Evolutionary conservation across 164 flowering plant species (phyloP), one percentile per base, ranked within the genome.

Genomic region (Macadamia integrifolia): DNA sequence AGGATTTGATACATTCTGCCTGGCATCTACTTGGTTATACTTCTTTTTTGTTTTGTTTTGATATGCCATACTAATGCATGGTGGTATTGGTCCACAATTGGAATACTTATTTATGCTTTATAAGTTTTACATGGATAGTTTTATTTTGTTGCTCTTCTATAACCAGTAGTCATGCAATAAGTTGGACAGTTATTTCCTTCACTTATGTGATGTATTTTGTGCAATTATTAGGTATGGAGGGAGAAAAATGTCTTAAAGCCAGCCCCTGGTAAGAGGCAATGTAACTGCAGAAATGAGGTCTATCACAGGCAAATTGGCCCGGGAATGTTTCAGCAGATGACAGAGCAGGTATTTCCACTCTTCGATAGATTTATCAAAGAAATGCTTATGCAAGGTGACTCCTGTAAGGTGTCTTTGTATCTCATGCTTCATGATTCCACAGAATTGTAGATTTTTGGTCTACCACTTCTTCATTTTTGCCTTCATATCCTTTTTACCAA

Each of bases 291-390:
- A 77, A 92, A 95, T 77, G 99, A 95, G 78, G 93, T 95, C 75
- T 89, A 92, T 77, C 99, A 95, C 81, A 85, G 78, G 79, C 98
- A 95, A 84, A 91, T 92, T 72, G 99, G 95, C 67, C 98, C 97
- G 9, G 98, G 97, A 65, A 92, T 95, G 99, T 92, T 86, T 78
- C 99, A 95, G 80, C 99, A 95, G 83, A 88, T 92, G 86, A 92
- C 98, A 40, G 95, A 94, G 80, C 92, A 89, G 94, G 98, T 93
- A 79, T 10, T 40, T n/a, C 18, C 1, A 17, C 23, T 50, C 31
- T 32, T 46, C 10, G 40, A 48, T 58, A 29, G 9, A 46, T n/a
- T 62, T 44, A 55, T 35, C 12, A 14, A 13, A 31, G 62, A 62
- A 49, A 43, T 65, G 35, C 56, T 60, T 55, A 57, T 58, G 35